Base-by-base conservation (phyloP, 106 monocot genomes). In the Acorus calamus region DNA sequence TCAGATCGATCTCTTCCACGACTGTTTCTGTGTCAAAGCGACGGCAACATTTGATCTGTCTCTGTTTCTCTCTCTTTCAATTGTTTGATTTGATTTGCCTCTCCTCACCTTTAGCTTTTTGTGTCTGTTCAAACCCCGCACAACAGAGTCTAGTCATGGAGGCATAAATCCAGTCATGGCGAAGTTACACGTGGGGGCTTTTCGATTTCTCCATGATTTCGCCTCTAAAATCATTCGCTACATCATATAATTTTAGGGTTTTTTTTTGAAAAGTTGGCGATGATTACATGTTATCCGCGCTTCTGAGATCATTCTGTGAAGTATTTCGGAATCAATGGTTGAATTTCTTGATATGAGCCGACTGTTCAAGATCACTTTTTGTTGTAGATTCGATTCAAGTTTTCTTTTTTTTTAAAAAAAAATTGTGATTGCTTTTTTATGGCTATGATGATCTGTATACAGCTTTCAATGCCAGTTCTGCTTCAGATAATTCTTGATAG, bases 401-500 rank as follows among this genome's bases (percentile, higher is more conserved):
- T 28, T 28, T 28, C 1, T 1, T 0, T 28, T 28, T 28, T 28
- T 28, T 28, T n/a, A n/a, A n/a, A 28, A 28, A 28, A 28, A 28
- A 28, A 28, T 28, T 28, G 28, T 28, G 28, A 28, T 28, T 28
- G 28, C 28, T 28, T 28, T 28, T 3, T 7, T 4, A 49, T 10
- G 66, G 66, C 65, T 73, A 14, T 65, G 73, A 73, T 66, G 66
- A 59, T 47, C 12, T 14, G 13, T 42, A 51, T 11, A 8, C 44
- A 56, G 56, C 56, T 59, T 56, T 46, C 59, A 64, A 64, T 53
- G 74, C 59, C 67, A 67, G 61, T 74, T 71, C 78, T 71, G 78
- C 75, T 79, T 83, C 78, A 53, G 74, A 78, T 3, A 67, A 65
- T 72, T 62, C 71, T 5, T 83, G 78, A 75, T 60, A 46, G 75